phyloP scores from a whole-genome alignment of 495 filamentous ascomycete species.

The Ramalina intermedia region DNA sequence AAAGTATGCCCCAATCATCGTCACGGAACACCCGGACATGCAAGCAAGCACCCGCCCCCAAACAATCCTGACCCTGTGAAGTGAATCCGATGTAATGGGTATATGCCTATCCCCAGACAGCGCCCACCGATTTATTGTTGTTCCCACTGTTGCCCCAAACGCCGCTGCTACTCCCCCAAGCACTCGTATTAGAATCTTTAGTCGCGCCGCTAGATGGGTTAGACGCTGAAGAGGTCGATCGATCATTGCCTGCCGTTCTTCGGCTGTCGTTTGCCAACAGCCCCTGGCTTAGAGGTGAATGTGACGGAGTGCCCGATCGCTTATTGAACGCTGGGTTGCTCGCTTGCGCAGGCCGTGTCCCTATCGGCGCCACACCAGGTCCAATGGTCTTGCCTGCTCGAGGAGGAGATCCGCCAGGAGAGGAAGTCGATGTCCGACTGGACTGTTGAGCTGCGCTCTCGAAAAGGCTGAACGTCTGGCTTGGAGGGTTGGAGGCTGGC shows the following conservation, averaged over 20 bases:
- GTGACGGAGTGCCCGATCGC: conserved; percentile 77
- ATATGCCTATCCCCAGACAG: not conserved
- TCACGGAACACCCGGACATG: not conserved
- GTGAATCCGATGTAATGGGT: not conserved
- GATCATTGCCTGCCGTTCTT: conserved; percentile 34
- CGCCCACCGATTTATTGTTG: conserved; percentile 9
- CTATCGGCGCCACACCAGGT: conserved; percentile 76
- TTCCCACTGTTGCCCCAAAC: conserved; percentile 51
- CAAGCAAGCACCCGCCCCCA: not conserved
- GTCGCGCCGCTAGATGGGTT: conserved; percentile 34
- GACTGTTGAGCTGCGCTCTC: conserved; percentile 59
- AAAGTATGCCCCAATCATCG: not conserved
- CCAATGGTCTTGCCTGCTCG: conserved; percentile 44
- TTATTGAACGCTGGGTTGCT: conserved; percentile 53
- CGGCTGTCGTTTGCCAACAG: conserved; percentile 39
- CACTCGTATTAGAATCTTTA: conserved; percentile 41
- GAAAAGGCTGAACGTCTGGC: conserved; percentile 50
- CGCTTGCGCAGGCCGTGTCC: conserved; percentile 61
- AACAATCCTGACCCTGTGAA: not conserved
- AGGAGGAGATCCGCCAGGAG: conserved; percentile 66
- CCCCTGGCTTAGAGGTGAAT: conserved; percentile 74
- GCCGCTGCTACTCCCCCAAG: conserved; percentile 58
- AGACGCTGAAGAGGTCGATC: conserved; percentile 45
- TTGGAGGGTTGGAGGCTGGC: conserved; percentile 48
- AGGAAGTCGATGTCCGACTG: conserved; percentile 76